These are phyloP conservation scores for Harringtonia aguacate DNA, from an alignment of 2,329 filamentous ascomycete genomes.

Conservation along the genomic window DNA sequence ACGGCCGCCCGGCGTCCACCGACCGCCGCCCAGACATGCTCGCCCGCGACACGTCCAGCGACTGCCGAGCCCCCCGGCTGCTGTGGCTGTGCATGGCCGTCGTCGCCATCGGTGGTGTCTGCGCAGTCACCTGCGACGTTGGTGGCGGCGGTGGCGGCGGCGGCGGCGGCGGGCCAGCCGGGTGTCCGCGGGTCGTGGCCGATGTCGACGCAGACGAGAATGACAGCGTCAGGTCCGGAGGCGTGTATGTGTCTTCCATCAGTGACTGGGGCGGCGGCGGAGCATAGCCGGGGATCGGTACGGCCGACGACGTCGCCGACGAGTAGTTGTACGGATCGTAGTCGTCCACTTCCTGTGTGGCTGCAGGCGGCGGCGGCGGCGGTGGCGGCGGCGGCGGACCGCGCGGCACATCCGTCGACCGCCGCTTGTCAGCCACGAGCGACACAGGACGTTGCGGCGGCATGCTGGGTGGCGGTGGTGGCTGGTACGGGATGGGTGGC, in stretches of 20 bases:
- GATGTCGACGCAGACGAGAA: neutral
- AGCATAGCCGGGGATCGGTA: constrained; percentile 19
- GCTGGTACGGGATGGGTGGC: constrained; percentile 53
- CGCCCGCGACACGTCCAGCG: constrained; percentile 51
- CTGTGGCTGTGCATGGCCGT: constrained; percentile 13
- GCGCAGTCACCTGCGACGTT: constrained; percentile 11
- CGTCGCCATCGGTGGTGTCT: neutral
- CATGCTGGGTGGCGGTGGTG: constrained; percentile 16
- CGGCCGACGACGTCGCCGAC: constrained; percentile 18
- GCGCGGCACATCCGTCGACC: constrained; percentile 61
- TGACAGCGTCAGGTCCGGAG: constrained; percentile 22
- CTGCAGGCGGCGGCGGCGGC: constrained; percentile 39
- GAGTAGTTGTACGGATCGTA: constrained; percentile 57
- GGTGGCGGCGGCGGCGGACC: constrained; percentile 56
- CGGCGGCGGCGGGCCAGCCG: constrained; percentile 17
- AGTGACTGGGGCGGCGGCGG: constrained; percentile 24
- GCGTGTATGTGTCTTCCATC: constrained; percentile 37
- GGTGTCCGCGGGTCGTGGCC: neutral
- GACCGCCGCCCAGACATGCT: constrained; percentile 43
- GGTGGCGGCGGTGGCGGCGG: constrained; percentile 32
- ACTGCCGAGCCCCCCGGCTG: constrained; percentile 39
- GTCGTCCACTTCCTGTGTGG: constrained; percentile 41
- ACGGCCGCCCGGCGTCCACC: constrained; percentile 64
- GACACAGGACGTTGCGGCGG: constrained; percentile 29
- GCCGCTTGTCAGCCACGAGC: constrained; percentile 36